Evolutionary conservation across 2,329 filamentous ascomycete genomes (phyloP).

Genomic region (Epichloe uncinata): DNA sequence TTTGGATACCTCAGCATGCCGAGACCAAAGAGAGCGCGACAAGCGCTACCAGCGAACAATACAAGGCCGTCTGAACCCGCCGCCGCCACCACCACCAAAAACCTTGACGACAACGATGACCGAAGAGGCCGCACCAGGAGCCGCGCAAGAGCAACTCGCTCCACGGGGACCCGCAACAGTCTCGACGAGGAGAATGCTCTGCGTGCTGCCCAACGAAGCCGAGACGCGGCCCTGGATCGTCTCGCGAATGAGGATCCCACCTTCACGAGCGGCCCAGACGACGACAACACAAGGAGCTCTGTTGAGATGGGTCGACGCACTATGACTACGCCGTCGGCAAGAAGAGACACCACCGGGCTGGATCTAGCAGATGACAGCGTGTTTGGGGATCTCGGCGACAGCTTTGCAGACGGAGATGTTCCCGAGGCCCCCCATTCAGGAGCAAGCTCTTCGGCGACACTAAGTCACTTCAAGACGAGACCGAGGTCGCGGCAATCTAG

Average conservation of each 20-base stretch:
- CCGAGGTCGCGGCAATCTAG: constrained; percentile 35
- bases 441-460: constrained; percentile 33
- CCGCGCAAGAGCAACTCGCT: constrained; percentile 9
- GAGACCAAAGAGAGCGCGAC: constrained; percentile 8
- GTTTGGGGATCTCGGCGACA: constrained; percentile 32
- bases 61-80: neutral
- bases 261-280: constrained; percentile 14
- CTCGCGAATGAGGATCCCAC: constrained; percentile 23
- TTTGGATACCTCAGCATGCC: constrained; percentile 5
- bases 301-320: constrained; percentile 26
- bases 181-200: constrained; percentile 15
- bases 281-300: constrained; percentile 19
- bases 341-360: constrained; percentile 32
- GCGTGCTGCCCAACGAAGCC: constrained; percentile 14
- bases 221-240: constrained; percentile 24
- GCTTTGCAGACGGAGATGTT: constrained; percentile 27
- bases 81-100: neutral
- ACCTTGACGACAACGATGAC: constrained; percentile 9
- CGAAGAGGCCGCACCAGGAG: constrained; percentile 14
- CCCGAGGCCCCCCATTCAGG: constrained; percentile 23
- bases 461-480: constrained; percentile 28
- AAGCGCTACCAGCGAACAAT: neutral
- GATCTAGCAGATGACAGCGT: constrained; percentile 34
- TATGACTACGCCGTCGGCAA: constrained; percentile 20
- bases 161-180: constrained; percentile 7